phyloP scores from a whole-genome alignment of 371 early-diverging fungal genomes.

The Phascolomyces articulosus region DNA sequence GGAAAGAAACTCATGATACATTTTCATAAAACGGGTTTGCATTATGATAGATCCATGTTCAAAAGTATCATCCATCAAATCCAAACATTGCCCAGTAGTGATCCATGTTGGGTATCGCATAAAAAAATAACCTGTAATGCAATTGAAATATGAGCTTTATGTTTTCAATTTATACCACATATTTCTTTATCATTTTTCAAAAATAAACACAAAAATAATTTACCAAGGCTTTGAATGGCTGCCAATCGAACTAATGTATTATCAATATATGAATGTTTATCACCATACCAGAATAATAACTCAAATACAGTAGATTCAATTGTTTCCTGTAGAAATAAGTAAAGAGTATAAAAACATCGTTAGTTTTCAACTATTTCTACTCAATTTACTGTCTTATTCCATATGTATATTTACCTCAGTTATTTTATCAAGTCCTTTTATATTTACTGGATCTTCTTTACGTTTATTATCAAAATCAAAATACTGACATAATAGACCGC shows the following conservation, averaged over 20 bases:
- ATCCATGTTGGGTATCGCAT: slow-evolving; percentile 73
- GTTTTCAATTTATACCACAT: too few species aligned
- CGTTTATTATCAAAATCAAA: slow-evolving; percentile 77
- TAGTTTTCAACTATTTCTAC: background rate
- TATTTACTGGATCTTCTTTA: slow-evolving; percentile 30
- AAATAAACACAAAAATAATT: background rate
- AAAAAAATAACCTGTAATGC: slow-evolving; percentile 68
- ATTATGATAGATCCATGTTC: slow-evolving; percentile 43
- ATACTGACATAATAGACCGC: slow-evolving; percentile 71
- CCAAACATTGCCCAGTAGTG: slow-evolving; percentile 55
- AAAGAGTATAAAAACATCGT: too few species aligned
- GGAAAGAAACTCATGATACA: slow-evolving; percentile 72
- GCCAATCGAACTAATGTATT: slow-evolving; percentile 22
- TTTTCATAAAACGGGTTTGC: slow-evolving; percentile 69
- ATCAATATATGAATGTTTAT: slow-evolving; percentile 18
- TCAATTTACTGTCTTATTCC: too few species aligned
- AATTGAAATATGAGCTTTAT: background rate
- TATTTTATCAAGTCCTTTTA: slow-evolving; percentile 18
- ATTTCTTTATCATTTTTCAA: too few species aligned
- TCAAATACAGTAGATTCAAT: slow-evolving; percentile 7
- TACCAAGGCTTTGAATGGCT: slow-evolving; percentile 31
- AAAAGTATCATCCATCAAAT: slow-evolving; percentile 74
- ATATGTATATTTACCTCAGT: slow-evolving; percentile 15
- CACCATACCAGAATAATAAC: slow-evolving; percentile 9
- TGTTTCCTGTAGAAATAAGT: slow-evolving; percentile 13